These are phyloP conservation scores for Cryptococcus sp. DNA, from an alignment of 1,284 basidiomycete species.

Conservation along the genomic window DNA sequence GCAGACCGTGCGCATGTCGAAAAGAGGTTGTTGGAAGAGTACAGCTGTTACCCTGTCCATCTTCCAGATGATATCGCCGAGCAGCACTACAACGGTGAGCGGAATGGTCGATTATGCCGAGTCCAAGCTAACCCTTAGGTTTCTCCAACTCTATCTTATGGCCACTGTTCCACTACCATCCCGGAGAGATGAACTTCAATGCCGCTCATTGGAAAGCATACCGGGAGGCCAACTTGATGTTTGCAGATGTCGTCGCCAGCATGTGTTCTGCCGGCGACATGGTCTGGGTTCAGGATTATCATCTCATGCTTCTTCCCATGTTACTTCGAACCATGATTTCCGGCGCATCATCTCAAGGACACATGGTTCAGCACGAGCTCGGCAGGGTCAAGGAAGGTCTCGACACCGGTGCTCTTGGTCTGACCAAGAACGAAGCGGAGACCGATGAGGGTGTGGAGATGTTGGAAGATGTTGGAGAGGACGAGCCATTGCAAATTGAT, in stretches of 20 bases:
- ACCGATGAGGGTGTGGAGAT: constrained; percentile 39
- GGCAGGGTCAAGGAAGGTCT: constrained; percentile 72
- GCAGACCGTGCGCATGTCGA: constrained; percentile 83
- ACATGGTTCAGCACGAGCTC: constrained; percentile 64
- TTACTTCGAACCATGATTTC: constrained; percentile 84
- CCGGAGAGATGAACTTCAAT: constrained; percentile 99
- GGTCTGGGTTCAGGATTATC: constrained; percentile 99
- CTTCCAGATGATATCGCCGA: constrained; percentile 96
- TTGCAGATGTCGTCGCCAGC: constrained; percentile 79
- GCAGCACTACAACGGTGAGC: constrained; percentile 84
- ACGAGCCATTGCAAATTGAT: constrained; percentile 23
- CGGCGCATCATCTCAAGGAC: constrained; percentile 59
- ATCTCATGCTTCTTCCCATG: constrained; percentile 96
- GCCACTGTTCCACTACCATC: constrained; percentile 99
- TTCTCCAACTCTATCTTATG: constrained; percentile 99
- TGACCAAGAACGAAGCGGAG: constrained; percentile 27
- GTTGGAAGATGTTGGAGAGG: constrained; percentile 37
- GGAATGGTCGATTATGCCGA: background rate
- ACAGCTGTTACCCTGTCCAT: constrained; percentile 96
- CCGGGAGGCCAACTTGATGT: constrained; percentile 90
- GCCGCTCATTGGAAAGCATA: constrained; percentile 98
- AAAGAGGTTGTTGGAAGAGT: constrained; percentile 84
- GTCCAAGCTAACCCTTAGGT: constrained; percentile 19
- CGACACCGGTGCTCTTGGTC: constrained; percentile 48
- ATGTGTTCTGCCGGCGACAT: constrained; percentile 80